Evolutionary conservation across 2,329 filamentous ascomycete species (phyloP), one percentile per base, ranked within the genome.

Genomic region (Microsporum ferrugineum): DNA sequence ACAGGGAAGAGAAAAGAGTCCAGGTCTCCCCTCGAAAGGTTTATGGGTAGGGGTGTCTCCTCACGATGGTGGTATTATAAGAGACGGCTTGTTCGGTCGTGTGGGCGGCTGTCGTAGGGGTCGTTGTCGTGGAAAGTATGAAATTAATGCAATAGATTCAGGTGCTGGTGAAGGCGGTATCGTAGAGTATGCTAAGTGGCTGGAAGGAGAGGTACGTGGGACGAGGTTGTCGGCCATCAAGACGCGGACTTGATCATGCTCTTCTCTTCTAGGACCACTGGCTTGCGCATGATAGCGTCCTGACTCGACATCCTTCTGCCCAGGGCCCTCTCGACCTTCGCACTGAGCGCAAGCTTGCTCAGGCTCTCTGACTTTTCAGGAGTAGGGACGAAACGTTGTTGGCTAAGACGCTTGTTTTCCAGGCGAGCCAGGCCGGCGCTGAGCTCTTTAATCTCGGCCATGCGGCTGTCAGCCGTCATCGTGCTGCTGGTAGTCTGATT

Each of bases 261-360:
- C 66, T 78, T 77, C 67, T 76, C 76, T 51, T 67, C 72, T 63
- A 76, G 62, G 34, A 65, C 60, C 60, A 76, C 77, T 34, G 77
- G 83, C 65, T 87, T 84, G 81, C 94, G 91, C 73, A 89, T 86
- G 57, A 76, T 71, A 66, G 91, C 91, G 69, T 96, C 91, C 75
- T 96, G 91, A 67, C 88, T 78, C 33, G 84, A 87, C 91, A 96
- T 94, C 70, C 91, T 84, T 66, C 91, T 82, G 67, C 87, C 87
- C 60, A 96, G 83, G 27, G 91, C 91, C 63, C 91, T 85, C 73
- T 96, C 91, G 45, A 96, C 83, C 78, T 96, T 96, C 63, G 91
- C 91, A 56, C 91, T 88, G 59, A 96, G 82, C 41, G 91, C 91
- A 62, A 95, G 82, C 78, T 95, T 95, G 78, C 85, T 86, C 75